Percentiles rank a stretch among this genome's conserved stretches.
Conservation (phyloP, 2,329 filamentous ascomycete species). For the Cordyceps tenuipes region DNA sequence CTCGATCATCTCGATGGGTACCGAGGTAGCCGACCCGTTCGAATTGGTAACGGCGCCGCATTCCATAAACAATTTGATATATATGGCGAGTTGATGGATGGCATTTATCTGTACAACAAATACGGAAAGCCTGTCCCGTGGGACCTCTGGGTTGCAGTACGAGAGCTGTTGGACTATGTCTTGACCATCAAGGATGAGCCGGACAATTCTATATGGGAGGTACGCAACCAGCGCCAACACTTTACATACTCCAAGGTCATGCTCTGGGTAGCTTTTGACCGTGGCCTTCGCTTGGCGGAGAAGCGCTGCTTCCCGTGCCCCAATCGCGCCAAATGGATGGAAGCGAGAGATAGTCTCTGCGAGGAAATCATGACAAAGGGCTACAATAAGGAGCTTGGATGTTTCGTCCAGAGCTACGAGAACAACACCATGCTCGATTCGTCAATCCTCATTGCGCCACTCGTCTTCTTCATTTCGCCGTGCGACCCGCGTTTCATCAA, state of each 20-base stretch:
- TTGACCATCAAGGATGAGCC: conserved; percentile 57
- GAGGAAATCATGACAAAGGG: conserved; percentile 72
- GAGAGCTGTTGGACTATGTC: conserved; percentile 62
- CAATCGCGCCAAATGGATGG: conserved; percentile 57
- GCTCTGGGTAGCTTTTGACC: conserved; percentile 75
- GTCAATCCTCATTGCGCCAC: conserved; percentile 64
- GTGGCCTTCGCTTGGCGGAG: conserved; percentile 63
- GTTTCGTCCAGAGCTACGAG: conserved; percentile 72
- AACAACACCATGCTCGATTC: conserved; percentile 62
- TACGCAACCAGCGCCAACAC: conserved; percentile 65
- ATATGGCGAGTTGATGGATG: conserved; percentile 71
- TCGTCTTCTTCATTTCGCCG: conserved; percentile 72
- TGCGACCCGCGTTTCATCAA: conserved; percentile 68
- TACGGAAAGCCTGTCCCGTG: conserved; percentile 69
- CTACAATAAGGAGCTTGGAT: conserved; percentile 61
- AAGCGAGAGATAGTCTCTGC: conserved; percentile 58
- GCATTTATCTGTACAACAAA: conserved; percentile 71
- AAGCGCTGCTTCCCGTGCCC: conserved; percentile 71
- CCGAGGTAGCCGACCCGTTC: conserved; percentile 59
- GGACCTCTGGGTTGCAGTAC: conserved; percentile 66
- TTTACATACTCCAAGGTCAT: conserved; percentile 78
- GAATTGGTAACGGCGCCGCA: conserved; percentile 69
- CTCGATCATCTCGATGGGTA: conserved; percentile 66
- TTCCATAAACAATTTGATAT: conserved; percentile 73
- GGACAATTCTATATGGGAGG: conserved; percentile 82